These are phyloP conservation scores for Cutaneotrichosporon daszewskae DNA, from an alignment of 1,284 basidiomycete genomes.

Conservation along the genomic window DNA sequence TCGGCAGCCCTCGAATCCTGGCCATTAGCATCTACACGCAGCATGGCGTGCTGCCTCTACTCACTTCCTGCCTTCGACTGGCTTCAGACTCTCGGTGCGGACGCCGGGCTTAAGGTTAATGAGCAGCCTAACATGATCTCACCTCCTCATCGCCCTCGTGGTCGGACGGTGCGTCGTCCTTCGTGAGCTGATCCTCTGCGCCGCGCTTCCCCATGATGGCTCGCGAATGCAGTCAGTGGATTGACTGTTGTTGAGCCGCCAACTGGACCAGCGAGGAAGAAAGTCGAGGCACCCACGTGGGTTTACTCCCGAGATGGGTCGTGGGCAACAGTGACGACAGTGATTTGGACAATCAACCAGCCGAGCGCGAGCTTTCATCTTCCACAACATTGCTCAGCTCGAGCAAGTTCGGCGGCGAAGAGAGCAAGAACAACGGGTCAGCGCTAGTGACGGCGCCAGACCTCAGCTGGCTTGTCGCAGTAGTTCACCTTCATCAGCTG, in stretches of 20 bases:
- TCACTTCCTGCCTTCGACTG: conserved; percentile 38
- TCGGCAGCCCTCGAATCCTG: conserved; percentile 49
- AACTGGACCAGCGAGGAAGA: not conserved
- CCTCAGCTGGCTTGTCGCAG: no score
- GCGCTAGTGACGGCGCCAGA: no score
- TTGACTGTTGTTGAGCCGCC: not conserved
- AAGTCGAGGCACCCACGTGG: no score
- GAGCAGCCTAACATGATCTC: conserved; percentile 27
- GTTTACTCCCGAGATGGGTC: no score
- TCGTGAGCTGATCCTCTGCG: conserved; percentile 66
- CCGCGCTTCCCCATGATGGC: conserved; percentile 57
- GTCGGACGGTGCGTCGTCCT: conserved; percentile 51
- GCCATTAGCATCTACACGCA: not conserved
- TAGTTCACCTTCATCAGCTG: no score
- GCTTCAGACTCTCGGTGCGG: conserved; percentile 29
- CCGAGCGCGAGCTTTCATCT: no score
- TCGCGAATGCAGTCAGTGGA: not conserved
- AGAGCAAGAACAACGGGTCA: no score
- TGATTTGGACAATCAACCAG: no score
- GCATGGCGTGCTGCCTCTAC: conserved; percentile 3
- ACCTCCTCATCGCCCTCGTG: conserved; percentile 49
- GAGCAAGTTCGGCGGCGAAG: no score
- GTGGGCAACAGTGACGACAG: no score
- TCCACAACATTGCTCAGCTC: no score
- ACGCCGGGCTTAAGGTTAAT: conserved; percentile 31